A percentile compares a stretch with the other conserved stretches of the same genome.
Conservation (phyloP, 768 basidiomycete species). For the Amanita pseudoporphyria region DNA sequence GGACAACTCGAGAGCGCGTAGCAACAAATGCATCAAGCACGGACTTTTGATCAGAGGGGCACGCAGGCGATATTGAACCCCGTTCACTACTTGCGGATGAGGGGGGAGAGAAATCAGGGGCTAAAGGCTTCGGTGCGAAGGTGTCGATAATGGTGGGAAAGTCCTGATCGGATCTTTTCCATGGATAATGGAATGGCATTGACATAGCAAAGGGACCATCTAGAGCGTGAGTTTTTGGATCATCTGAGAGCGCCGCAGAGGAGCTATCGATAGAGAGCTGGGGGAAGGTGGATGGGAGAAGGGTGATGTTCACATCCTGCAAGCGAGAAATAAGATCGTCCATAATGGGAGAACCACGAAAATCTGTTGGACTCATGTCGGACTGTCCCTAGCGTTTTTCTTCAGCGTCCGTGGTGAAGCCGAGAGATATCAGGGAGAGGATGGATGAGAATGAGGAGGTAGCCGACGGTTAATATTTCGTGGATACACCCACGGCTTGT, state of each 20-base stretch:
- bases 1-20: slow-evolving; percentile 45
- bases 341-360: slow-evolving; percentile 1
- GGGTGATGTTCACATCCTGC: slow-evolving; percentile 8
- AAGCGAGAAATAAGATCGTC: slow-evolving; percentile 5
- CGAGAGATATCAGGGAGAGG: slow-evolving; percentile 13
- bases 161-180: not conserved
- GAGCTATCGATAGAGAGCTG: slow-evolving; percentile 2
- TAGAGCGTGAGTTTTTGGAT: slow-evolving; percentile 7
- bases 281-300: slow-evolving; percentile 1
- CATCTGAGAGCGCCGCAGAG: slow-evolving; percentile 7
- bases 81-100: slow-evolving; percentile 24
- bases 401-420: slow-evolving; percentile 10
- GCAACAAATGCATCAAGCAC: slow-evolving; percentile 32
- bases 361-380: slow-evolving; percentile 3
- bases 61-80: slow-evolving; percentile 13
- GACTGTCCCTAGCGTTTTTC: not conserved
- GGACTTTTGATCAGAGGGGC: slow-evolving; percentile 12
- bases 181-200: slow-evolving; percentile 1
- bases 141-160: slow-evolving; percentile 15
- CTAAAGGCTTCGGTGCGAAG: slow-evolving; percentile 20
- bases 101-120: slow-evolving; percentile 22
- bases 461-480: slow-evolving; percentile 10
- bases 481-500: slow-evolving; percentile 1
- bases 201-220: slow-evolving; percentile 5
- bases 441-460: slow-evolving; percentile 8